Evolutionary conservation across 73 alveolate species (phyloP).

Genomic region (Diophrys appendiculata): DNA sequence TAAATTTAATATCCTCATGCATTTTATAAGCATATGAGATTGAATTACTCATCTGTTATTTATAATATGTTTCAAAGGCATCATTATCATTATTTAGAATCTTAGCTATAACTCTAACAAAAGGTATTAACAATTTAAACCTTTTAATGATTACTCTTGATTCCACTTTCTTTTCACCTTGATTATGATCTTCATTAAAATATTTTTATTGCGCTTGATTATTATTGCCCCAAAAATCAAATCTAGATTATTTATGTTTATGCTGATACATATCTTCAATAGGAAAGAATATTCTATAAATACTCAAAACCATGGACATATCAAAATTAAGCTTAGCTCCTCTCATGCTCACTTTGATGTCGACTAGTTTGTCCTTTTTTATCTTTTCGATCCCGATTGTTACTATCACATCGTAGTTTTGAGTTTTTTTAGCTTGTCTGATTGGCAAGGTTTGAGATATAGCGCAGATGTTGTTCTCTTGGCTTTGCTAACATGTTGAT

Average conservation of each 20-base stretch:
- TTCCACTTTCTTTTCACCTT: not conserved
- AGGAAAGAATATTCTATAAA: not conserved
- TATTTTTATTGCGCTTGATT: not conserved
- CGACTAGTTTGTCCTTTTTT: not conserved
- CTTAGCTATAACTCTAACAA: not conserved
- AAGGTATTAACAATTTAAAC: not conserved
- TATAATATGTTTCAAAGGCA: not conserved
- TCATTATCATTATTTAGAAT: too few species aligned
- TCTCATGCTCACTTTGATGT: not conserved
- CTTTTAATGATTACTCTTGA: not conserved
- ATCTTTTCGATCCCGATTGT: too few species aligned
- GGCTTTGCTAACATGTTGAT: not conserved
- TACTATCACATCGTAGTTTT: not conserved
- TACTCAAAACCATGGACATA: not conserved
- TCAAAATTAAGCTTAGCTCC: not conserved
- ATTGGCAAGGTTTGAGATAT: not conserved
- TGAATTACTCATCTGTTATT: not conserved
- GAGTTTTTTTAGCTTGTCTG: not conserved
- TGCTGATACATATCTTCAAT: not conserved
- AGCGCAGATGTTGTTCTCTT: not conserved
- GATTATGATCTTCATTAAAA: not conserved
- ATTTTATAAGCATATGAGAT: too few species aligned
- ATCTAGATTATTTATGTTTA: not conserved
- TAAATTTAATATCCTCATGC: not conserved
- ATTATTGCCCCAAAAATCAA: not conserved